Evolutionary conservation across 2,329 filamentous ascomycete species (phyloP).

Genomic region (Colletotrichum liriopes): DNA sequence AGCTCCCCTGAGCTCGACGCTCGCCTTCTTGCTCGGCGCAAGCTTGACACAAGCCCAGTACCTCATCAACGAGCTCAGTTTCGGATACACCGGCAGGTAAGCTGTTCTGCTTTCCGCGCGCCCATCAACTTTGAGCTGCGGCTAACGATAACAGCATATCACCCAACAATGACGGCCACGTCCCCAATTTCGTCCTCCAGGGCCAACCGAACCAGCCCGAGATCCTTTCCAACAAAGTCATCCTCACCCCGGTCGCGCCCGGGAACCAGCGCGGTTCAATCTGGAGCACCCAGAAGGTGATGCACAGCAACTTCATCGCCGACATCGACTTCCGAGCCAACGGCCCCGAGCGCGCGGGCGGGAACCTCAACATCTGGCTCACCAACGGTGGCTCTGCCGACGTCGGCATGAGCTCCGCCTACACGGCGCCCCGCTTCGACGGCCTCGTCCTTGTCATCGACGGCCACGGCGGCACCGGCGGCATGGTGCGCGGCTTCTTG

Average conservation of each 20-base stretch:
- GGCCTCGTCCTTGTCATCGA: slow-evolving; percentile 92
- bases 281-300: slow-evolving; percentile 79
- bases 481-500: slow-evolving; percentile 91
- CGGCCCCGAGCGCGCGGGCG: slow-evolving; percentile 87
- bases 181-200: slow-evolving; percentile 70
- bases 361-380: slow-evolving; percentile 96
- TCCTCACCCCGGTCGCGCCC: slow-evolving; percentile 90
- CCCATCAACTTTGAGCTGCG: neutral
- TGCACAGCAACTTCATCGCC: slow-evolving; percentile 81
- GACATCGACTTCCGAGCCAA: slow-evolving; percentile 91
- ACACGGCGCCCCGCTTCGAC: slow-evolving; percentile 88
- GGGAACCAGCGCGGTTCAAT: slow-evolving; percentile 88
- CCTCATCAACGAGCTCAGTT: slow-evolving; percentile 82
- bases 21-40: slow-evolving; percentile 61
- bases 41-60: slow-evolving; percentile 73
- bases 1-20: slow-evolving; percentile 49
- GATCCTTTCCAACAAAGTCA: slow-evolving; percentile 88
- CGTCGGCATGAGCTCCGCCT: slow-evolving; percentile 83
- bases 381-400: slow-evolving; percentile 76
- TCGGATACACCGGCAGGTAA: slow-evolving; percentile 79
- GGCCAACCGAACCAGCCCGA: slow-evolving; percentile 73
- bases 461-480: slow-evolving; percentile 82
- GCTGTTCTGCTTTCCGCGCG: slow-evolving; percentile 38
- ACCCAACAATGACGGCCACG: slow-evolving; percentile 44
- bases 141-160: slow-evolving; percentile 40